Evolutionary conservation across 345 rosid species (phyloP).

Genomic region (Citrus inodora): DNA sequence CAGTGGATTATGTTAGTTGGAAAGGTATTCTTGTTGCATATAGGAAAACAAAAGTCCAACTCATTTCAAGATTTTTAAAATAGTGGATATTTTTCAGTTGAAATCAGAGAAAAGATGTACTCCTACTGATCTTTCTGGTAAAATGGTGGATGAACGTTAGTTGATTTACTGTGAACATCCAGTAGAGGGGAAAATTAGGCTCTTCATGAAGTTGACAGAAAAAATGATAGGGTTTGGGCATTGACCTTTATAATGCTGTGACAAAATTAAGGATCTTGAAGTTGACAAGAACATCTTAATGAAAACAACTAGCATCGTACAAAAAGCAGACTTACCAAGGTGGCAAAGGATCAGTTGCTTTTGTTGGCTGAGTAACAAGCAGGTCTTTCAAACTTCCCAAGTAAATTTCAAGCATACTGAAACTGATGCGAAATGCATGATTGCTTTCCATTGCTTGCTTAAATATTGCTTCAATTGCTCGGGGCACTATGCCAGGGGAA

Average conservation of each 20-base stretch:
- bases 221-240: not conserved
- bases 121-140: not conserved
- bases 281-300: not conserved
- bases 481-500: conserved; percentile 63
- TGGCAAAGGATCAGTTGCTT: conserved; percentile 45
- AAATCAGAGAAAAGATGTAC: not conserved
- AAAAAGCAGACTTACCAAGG: conserved; percentile 47
- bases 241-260: not conserved
- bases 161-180: not conserved
- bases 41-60: conserved; percentile 10
- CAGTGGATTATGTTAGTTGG: conserved; percentile 4
- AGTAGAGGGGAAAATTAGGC: not conserved
- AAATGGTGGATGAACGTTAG: not conserved
- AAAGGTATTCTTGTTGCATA: not conserved
- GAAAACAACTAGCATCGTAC: not conserved
- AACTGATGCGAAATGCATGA: conserved; percentile 44
- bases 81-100: not conserved
- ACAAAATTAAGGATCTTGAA: not conserved
- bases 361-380: conserved; percentile 52
- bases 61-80: not conserved
- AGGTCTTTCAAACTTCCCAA: conserved; percentile 77
- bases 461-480: conserved; percentile 53
- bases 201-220: not conserved
- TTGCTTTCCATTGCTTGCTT: conserved; percentile 56
- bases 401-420: conserved; percentile 90